phyloP scores from a whole-genome alignment of 257 asterid species.

The Solanum infundibuliforme region DNA sequence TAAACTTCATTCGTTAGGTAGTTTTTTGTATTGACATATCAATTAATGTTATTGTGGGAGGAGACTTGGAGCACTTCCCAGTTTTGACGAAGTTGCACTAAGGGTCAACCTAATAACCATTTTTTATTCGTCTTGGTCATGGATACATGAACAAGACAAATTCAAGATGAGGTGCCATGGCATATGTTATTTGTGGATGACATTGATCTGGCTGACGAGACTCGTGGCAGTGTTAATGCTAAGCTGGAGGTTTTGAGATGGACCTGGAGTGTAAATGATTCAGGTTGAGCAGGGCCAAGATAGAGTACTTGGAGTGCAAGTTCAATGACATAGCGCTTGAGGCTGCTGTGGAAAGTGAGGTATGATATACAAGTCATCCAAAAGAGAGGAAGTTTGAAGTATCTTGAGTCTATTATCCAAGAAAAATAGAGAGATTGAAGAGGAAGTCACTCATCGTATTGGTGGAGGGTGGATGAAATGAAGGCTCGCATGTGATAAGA shows the following conservation, averaged over 20 bases:
- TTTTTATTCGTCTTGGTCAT: not conserved
- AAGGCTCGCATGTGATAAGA: not conserved
- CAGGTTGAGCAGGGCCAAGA: not conserved
- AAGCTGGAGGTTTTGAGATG: not conserved
- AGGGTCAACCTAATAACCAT: not conserved
- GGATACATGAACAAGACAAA: not conserved
- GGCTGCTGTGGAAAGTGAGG: not conserved
- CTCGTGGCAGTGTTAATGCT: not conserved
- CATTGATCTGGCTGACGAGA: not conserved
- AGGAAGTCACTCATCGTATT: not conserved
- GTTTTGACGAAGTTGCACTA: not conserved
- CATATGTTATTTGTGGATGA: not conserved
- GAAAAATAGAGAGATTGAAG: not conserved
- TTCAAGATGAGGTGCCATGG: not conserved
- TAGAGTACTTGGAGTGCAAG: not conserved
- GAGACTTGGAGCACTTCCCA: not conserved
- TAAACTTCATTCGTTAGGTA: not conserved
- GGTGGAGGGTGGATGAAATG: not conserved
- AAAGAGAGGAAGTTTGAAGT: not conserved
- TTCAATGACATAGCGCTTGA: not conserved
- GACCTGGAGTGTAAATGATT: not conserved
- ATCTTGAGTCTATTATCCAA: not conserved
- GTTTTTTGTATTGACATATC: not conserved
- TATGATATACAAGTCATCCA: not conserved
- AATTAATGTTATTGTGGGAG: not conserved